These are phyloP conservation scores for Peronospora tabacina DNA, from an alignment of 352 stramenopile genomes.

Conservation along the genomic window DNA sequence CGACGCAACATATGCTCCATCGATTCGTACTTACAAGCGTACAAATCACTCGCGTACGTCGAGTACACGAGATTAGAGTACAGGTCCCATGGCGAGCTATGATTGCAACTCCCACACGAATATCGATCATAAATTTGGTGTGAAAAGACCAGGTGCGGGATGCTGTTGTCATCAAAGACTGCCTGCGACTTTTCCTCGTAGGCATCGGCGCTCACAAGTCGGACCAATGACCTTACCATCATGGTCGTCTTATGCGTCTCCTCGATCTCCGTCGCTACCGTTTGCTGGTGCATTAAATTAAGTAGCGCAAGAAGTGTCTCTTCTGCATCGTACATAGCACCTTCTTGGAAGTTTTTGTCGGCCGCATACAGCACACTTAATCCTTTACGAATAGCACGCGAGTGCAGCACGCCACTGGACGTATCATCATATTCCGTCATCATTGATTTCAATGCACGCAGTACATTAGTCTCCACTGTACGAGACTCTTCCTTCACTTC, in stretches of 20 bases:
- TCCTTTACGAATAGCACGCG: conserved; percentile 66
- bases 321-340: conserved; percentile 84
- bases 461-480: conserved; percentile 64
- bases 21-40: conserved; percentile 45
- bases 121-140: conserved; percentile 85
- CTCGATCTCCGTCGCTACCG: conserved; percentile 56
- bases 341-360: conserved; percentile 83
- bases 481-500: conserved; percentile 73
- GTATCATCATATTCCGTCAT: conserved; percentile 83
- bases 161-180: conserved; percentile 81
- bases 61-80: conserved; percentile 83
- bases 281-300: conserved; percentile 85
- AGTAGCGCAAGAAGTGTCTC: conserved; percentile 77
- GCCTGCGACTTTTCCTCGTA: conserved; percentile 55
- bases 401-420: conserved; percentile 69
- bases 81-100: conserved; percentile 61
- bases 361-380: conserved; percentile 78
- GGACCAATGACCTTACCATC: conserved; percentile 66
- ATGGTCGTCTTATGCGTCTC: conserved; percentile 67
- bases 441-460: conserved; percentile 68
- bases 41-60: conserved; percentile 71
- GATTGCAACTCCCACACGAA: conserved; percentile 53
- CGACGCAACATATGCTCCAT: conserved; percentile 69
- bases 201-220: conserved; percentile 55
- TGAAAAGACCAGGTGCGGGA: conserved; percentile 79